These are phyloP conservation scores for Scedosporium dehoogii DNA, from an alignment of 2,329 filamentous ascomycete species.

Conservation along the genomic window DNA sequence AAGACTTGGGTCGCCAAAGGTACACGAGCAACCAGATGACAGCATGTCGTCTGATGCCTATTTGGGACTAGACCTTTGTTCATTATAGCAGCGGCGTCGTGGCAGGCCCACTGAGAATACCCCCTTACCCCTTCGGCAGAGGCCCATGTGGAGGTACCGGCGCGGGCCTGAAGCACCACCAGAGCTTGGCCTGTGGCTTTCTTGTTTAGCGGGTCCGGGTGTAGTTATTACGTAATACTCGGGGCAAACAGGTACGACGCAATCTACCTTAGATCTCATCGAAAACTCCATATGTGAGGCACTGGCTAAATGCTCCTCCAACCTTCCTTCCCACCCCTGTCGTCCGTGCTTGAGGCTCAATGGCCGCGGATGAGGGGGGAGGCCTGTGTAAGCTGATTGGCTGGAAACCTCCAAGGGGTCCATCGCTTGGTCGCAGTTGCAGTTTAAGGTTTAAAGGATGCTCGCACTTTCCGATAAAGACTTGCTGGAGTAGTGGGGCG, in stretches of 20 bases:
- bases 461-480: neutral
- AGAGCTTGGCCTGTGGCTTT: neutral
- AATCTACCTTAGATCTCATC: neutral
- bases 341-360: constrained; percentile 1
- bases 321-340: neutral
- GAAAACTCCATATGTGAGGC: neutral
- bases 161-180: neutral
- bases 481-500: neutral
- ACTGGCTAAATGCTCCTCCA: constrained; percentile 2
- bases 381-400: neutral
- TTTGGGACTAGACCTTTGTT: neutral
- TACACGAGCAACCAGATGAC: constrained; percentile 1
- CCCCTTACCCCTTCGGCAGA: neutral
- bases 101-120: neutral
- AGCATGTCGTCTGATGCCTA: constrained; percentile 2
- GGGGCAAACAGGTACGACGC: neutral
- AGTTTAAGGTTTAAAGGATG: constrained; percentile 7
- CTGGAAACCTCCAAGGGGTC: neutral
- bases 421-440: constrained; percentile 3
- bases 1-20: neutral
- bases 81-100: neutral
- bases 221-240: neutral
- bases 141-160: neutral
- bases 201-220: neutral
- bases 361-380: neutral